These are phyloP conservation scores for Gamarada debralockiae DNA, from an alignment of 495 filamentous ascomycete species.

Conservation along the genomic window DNA sequence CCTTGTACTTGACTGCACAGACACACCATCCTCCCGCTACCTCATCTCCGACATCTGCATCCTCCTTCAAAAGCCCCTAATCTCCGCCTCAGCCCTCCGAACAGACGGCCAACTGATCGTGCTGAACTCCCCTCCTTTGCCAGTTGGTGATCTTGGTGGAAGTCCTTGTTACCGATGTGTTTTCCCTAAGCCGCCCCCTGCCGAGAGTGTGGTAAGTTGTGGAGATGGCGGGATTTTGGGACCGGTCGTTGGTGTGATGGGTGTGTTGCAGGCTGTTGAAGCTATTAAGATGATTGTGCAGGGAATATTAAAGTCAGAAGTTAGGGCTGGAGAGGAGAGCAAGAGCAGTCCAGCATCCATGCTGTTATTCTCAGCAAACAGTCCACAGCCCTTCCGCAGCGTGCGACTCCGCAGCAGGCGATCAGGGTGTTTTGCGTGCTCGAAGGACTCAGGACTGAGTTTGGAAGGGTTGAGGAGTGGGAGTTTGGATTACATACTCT, in stretches of 20 bases:
- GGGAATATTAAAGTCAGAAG: constrained; percentile 28
- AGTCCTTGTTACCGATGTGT: constrained; percentile 93
- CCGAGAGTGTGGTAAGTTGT: constrained; percentile 72
- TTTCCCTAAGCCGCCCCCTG: constrained; percentile 81
- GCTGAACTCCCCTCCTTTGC: constrained; percentile 60
- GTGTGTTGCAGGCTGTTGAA: constrained; percentile 84
- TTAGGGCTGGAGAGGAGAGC: background rate
- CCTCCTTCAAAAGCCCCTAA: constrained; percentile 69
- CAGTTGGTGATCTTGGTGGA: constrained; percentile 33
- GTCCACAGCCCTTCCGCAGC: constrained; percentile 63
- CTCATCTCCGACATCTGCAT: constrained; percentile 89
- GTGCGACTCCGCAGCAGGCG: constrained; percentile 67
- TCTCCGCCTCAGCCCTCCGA: constrained; percentile 82
- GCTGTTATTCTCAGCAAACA: constrained; percentile 70
- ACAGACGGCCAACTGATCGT: constrained; percentile 90
- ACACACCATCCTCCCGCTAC: constrained; percentile 87
- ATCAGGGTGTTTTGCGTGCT: constrained; percentile 71
- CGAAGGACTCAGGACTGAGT: constrained; percentile 55
- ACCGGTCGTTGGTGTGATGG: constrained; percentile 92
- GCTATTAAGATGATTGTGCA: constrained; percentile 74
- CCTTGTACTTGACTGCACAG: constrained; percentile 88
- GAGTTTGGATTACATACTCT: constrained; percentile 70
- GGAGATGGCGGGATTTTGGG: constrained; percentile 91
- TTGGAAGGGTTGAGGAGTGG: constrained; percentile 57
- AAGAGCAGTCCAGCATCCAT: constrained; percentile 29